Evolutionary conservation across 257 asterid genomes (phyloP).

Genomic region (Ballota nigra): DNA sequence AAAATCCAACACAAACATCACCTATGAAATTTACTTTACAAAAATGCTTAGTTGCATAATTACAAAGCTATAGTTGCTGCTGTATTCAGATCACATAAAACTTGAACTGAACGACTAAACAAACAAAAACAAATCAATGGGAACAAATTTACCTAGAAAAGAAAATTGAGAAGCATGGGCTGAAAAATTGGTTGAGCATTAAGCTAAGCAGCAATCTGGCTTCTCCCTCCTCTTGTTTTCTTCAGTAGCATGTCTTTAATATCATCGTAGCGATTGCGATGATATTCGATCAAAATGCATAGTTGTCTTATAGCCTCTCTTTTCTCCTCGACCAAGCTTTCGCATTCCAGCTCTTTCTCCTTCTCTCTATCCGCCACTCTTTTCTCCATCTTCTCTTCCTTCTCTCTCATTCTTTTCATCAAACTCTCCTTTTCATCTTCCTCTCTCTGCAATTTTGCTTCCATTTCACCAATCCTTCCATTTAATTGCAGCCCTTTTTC

Average conservation of each 20-base stretch:
- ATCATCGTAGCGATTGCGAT: slow-evolving; percentile 59
- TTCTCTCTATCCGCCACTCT: slow-evolving; percentile 37
- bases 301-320: slow-evolving; percentile 78
- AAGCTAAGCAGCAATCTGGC: slow-evolving; percentile 38
- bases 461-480: slow-evolving; percentile 40
- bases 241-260: slow-evolving; percentile 46
- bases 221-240: slow-evolving; percentile 46
- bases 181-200: neutral
- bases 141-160: neutral
- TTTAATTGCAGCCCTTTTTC: slow-evolving; percentile 28
- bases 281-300: slow-evolving; percentile 77
- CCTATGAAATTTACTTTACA: neutral
- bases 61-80: neutral
- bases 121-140: neutral
- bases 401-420: slow-evolving; percentile 28
- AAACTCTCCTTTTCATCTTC: slow-evolving; percentile 48
- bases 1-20: neutral
- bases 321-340: slow-evolving; percentile 70
- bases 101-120: neutral
- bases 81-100: neutral
- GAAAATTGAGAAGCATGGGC: neutral
- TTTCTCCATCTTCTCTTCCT: slow-evolving; percentile 48
- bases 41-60: neutral
- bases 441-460: slow-evolving; percentile 33
- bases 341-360: slow-evolving; percentile 55